phyloP scores from a whole-genome alignment of 495 filamentous ascomycete genomes.

The Elaphomyces granulatus region DNA sequence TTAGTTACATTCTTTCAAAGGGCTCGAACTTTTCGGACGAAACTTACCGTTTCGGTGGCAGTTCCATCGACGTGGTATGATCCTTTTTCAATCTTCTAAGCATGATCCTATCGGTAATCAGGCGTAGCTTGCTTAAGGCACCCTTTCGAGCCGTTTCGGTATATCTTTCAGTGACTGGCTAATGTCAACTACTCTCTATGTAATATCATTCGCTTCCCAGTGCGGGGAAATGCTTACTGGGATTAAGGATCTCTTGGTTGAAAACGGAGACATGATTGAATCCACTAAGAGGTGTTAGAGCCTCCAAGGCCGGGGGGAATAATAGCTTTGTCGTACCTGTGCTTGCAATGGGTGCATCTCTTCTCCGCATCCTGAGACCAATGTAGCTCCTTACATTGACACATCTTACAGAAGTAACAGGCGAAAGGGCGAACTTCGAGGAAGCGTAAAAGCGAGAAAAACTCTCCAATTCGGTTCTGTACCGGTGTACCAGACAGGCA shows the following conservation, averaged over 20 bases:
- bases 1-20: conserved; percentile 2
- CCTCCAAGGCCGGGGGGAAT: no score
- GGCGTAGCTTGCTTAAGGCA: conserved; percentile 66
- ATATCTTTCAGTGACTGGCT: conserved; percentile 35
- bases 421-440: conserved; percentile 77
- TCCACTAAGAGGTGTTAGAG: conserved; percentile 32
- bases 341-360: conserved; percentile 50
- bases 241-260: conserved; percentile 88
- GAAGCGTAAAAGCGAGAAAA: conserved; percentile 89
- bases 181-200: conserved; percentile 5
- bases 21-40: no score
- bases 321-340: conserved; percentile 33
- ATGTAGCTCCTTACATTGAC: conserved; percentile 63
- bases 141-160: conserved; percentile 38
- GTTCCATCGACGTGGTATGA: conserved; percentile 82
- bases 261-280: conserved; percentile 89
- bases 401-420: conserved; percentile 81
- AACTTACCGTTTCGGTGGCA: conserved; percentile 69
- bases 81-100: conserved; percentile 83
- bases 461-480: conserved; percentile 93
- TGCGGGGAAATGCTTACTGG: conserved; percentile 33
- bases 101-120: conserved; percentile 86
- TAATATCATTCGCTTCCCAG: no score
- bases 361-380: conserved; percentile 62
- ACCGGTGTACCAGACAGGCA: conserved; percentile 90